Conservation (phyloP, 1,139 yeast genomes). For the Nadsonia commutata region DNA sequence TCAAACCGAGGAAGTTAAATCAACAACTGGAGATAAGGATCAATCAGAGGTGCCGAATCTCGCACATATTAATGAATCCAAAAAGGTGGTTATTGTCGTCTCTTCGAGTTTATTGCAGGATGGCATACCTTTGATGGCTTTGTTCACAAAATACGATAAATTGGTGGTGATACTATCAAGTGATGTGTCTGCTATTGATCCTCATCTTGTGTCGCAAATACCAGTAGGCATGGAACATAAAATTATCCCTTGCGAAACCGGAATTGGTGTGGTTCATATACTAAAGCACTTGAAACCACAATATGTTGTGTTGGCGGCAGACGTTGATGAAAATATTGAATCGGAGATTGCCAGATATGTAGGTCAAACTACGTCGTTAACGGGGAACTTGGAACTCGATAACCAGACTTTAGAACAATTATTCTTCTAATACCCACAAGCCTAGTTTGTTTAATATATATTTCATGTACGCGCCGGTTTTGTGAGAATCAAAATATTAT, state of each 20-base stretch:
- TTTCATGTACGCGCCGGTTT: too few relatives aligned
- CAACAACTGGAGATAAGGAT: too few relatives aligned
- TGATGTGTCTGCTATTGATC: slow-evolving; percentile 10
- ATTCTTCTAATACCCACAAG: slow-evolving; percentile 10
- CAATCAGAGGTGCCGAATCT: too few relatives aligned
- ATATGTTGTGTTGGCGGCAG: slow-evolving; percentile 15
- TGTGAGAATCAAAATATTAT: too few relatives aligned
- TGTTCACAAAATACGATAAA: slow-evolving; percentile 14
- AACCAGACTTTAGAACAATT: slow-evolving; percentile 9
- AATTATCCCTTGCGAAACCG: slow-evolving; percentile 20
- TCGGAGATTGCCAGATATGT: slow-evolving; percentile 15
- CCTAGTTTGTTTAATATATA: too few relatives aligned
- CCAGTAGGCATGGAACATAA: slow-evolving; percentile 12
- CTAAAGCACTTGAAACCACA: slow-evolving; percentile 20
- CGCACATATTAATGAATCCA: not conserved
- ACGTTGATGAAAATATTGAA: slow-evolving; percentile 10
- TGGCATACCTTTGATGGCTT: slow-evolving; percentile 10
- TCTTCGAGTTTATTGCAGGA: not conserved
- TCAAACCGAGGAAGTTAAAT: too few relatives aligned
- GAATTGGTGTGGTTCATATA: slow-evolving; percentile 18
- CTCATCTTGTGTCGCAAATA: slow-evolving; percentile 12
- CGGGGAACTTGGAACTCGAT: slow-evolving; percentile 9
- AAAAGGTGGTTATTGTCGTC: not conserved
- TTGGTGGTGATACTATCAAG: slow-evolving; percentile 17
- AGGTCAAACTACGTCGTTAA: slow-evolving; percentile 12